Evolutionary conservation across 2,329 filamentous ascomycete species (phyloP).

Genomic region (Ophiostoma sp.): DNA sequence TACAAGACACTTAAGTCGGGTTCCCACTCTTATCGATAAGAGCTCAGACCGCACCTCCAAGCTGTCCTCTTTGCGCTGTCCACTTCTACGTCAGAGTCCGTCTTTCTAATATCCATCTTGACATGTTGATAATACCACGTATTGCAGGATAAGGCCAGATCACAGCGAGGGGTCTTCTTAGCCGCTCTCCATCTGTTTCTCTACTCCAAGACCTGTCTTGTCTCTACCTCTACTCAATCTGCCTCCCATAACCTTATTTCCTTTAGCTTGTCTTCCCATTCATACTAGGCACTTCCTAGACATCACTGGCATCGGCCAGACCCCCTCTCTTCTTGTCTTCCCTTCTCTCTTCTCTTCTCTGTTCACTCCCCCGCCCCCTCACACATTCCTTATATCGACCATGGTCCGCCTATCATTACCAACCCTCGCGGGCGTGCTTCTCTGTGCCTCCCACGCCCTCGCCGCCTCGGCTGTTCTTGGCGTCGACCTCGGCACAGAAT

Average conservation of each 20-base stretch:
- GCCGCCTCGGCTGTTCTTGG: constrained; percentile 73
- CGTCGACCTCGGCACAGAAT: constrained; percentile 91
- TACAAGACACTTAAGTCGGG: too few relatives aligned
- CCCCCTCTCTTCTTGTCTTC: too few relatives aligned
- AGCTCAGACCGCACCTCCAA: constrained; percentile 12
- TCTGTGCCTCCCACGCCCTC: constrained; percentile 46
- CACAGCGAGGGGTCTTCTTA: constrained; percentile 11
- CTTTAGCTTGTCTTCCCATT: not conserved
- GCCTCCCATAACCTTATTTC: not conserved
- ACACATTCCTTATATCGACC: not conserved
- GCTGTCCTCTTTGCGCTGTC: constrained; percentile 21
- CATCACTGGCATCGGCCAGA: constrained; percentile 12
- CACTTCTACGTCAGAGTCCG: constrained; percentile 18
- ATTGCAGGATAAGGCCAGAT: constrained; percentile 19
- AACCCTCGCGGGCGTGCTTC: constrained; percentile 35
- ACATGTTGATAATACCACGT: constrained; percentile 2
- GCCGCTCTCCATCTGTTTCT: not conserved
- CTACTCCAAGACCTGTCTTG: not conserved
- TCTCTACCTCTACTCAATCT: too few relatives aligned
- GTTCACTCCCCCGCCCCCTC: not conserved
- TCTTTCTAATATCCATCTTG: constrained; percentile 10
- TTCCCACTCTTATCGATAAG: constrained; percentile 7
- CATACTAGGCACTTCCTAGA: not conserved
- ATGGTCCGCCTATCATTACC: constrained; percentile 12
- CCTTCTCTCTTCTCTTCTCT: not conserved